Base-by-base conservation (phyloP, 2,329 filamentous ascomycete genomes). In the Talaromyces pinophilus region DNA sequence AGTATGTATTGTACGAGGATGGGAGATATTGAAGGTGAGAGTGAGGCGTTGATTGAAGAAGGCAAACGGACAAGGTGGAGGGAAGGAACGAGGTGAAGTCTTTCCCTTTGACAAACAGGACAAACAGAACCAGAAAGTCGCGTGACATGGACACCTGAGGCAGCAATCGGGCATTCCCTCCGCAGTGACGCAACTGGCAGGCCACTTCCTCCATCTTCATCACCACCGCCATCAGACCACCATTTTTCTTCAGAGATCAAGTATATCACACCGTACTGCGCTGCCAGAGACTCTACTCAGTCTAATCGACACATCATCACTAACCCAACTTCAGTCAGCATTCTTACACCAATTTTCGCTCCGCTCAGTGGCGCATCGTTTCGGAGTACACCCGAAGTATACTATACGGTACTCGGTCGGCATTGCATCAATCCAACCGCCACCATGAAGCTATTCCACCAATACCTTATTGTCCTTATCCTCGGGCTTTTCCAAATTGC, bases 361-460 rank as follows among this genome's bases (percentile, higher is more conserved):
- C 17, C 54, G 30, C 54, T 38, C 33, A 38, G 54, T 57, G 22
- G 38, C 38, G 35, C 17, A 46, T 46, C 15, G 22, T 46, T 30
- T 17, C 48, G 13, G 13, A 50, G 22, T 30, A 52, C 13, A 52
- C 48, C 57, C n/a, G 10, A 40, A 54, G 25, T 33, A 33, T 54
- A 59, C 38, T 3, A 54, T 40, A 38, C 6, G 6, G 28, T 33
- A 7, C 22, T 40, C 48, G 46, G 17, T 40, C 48, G 46, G 17
- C 33, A 40, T 62, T 54, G 15, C 10, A 48, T 48, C 42, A 42
- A 59, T 25, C 1, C 55, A 84, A 68, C 65, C 15, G 40, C 57
- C 38, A 60, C 28, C 22, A 95, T 94, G 92, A 91, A 86, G 80
- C 80, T 89, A 72, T 76, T 85, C 67, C 73, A 90, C 71, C 75